Conservation (phyloP, 2,329 filamentous ascomycete genomes). For the Taxawa tesnikishii region DNA sequence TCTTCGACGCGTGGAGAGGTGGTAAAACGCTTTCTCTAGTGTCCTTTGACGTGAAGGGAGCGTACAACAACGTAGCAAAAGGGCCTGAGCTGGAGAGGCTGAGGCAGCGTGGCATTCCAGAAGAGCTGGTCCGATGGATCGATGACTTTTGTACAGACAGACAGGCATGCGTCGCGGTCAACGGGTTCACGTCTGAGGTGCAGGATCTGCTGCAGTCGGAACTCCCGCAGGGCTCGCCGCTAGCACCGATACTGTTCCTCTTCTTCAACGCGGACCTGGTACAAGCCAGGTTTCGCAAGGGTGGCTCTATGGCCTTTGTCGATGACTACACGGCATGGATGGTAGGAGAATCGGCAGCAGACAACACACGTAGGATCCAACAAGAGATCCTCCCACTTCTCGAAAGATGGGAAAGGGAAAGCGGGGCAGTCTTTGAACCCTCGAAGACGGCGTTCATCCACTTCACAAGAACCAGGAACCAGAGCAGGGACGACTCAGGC, state of each 20-base stretch:
- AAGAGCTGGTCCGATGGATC: constrained; percentile 14
- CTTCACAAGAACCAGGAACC: constrained; percentile 19
- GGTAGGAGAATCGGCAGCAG: constrained; percentile 8
- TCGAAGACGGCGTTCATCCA: constrained; percentile 23
- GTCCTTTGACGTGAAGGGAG: constrained; percentile 29
- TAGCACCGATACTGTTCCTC: constrained; percentile 12
- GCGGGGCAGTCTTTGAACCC: constrained; percentile 20
- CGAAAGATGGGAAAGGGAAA: constrained; percentile 9
- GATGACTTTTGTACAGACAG: constrained; percentile 16
- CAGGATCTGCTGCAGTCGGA: no score
- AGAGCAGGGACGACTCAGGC: background rate
- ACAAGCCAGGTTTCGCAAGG: constrained; percentile 7
- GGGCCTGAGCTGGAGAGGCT: no score
- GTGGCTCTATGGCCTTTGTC: constrained; percentile 15
- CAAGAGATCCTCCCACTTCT: constrained; percentile 8
- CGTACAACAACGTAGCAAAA: constrained; percentile 27
- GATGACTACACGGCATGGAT: constrained; percentile 17
- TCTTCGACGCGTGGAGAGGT: constrained; percentile 18
- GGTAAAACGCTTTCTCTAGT: constrained; percentile 21
- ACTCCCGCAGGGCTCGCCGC: no score
- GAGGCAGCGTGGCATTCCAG: constrained; percentile 16
- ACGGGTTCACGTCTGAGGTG: constrained; percentile 6
- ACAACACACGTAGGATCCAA: constrained; percentile 11
- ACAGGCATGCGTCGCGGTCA: constrained; percentile 9
- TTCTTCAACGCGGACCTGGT: constrained; percentile 20